phyloP scores from a whole-genome alignment of 768 basidiomycete genomes.

The Termitomyces sp. region DNA sequence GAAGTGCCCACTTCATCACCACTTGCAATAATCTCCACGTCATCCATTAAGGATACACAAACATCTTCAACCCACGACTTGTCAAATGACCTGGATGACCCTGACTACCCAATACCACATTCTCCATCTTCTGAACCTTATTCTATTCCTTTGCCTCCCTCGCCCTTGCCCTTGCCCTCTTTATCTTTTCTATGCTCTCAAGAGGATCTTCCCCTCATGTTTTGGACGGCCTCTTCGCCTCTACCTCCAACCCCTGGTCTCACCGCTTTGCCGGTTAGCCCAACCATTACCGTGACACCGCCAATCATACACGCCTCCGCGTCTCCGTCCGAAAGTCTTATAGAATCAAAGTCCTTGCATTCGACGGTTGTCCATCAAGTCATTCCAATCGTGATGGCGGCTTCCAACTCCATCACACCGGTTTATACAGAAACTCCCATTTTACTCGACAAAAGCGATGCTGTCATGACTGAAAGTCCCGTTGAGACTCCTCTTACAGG shows the following conservation, averaged over 20 bases:
- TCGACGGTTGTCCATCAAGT: constrained; percentile 22
- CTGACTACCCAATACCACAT: neutral
- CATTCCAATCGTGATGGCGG: constrained; percentile 21
- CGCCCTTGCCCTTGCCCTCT: constrained; percentile 4
- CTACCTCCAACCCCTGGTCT: constrained; percentile 12
- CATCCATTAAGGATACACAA: neutral
- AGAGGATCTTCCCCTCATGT: neutral
- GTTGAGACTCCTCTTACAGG: constrained; percentile 17
- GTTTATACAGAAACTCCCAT: constrained; percentile 1
- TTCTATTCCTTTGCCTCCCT: constrained; percentile 13
- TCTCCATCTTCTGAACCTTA: constrained; percentile 1
- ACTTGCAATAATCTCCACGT: neutral
- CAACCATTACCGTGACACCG: constrained; percentile 9
- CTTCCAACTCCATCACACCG: constrained; percentile 16
- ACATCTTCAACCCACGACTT: neutral
- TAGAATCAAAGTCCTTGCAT: constrained; percentile 19
- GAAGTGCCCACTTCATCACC: neutral
- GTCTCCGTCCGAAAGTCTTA: neutral
- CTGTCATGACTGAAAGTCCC: constrained; percentile 33
- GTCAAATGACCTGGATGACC: neutral
- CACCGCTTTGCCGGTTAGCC: neutral
- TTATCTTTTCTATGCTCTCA: neutral
- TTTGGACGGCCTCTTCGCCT: constrained; percentile 8
- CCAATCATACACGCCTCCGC: constrained; percentile 5
- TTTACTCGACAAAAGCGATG: constrained; percentile 14